phyloP scores from a whole-genome alignment of 257 asterid genomes.

The Fraxinus pennsylvanica region DNA sequence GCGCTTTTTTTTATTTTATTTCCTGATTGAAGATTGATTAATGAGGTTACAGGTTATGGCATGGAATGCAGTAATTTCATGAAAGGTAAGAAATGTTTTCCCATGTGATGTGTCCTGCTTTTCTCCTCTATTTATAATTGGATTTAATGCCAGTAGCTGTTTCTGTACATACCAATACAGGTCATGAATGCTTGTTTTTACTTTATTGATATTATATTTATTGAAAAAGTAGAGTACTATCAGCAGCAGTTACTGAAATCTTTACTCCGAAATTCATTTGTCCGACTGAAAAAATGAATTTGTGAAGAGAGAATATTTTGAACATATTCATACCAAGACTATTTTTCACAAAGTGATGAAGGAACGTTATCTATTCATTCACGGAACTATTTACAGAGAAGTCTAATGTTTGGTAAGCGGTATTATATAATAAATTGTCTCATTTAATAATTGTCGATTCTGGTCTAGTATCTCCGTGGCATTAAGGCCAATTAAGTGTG shows the following conservation, averaged over 20 bases:
- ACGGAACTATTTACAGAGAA: neutral
- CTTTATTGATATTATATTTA: neutral
- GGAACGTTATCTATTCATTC: neutral
- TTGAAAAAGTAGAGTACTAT: neutral
- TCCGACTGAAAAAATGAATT: neutral
- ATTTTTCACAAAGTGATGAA: neutral
- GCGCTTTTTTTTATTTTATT: neutral
- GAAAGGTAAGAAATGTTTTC: slow-evolving; percentile 61
- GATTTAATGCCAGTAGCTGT: neutral
- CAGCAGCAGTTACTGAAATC: neutral
- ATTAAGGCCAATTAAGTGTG: no score
- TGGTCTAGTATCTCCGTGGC: no score
- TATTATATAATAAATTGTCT: neutral
- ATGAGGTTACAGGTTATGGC: slow-evolving; percentile 80
- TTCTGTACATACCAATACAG: neutral
- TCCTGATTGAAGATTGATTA: slow-evolving; percentile 28
- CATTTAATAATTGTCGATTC: no score
- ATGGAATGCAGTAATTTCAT: slow-evolving; percentile 98
- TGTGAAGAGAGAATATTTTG: neutral
- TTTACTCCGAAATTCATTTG: neutral
- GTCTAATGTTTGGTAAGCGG: neutral
- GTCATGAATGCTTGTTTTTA: neutral
- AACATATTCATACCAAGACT: neutral
- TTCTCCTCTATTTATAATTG: neutral
- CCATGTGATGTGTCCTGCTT: slow-evolving; percentile 22